Base-by-base conservation (phyloP, 768 basidiomycete genomes). In the Gautieria morchelliformis region DNA sequence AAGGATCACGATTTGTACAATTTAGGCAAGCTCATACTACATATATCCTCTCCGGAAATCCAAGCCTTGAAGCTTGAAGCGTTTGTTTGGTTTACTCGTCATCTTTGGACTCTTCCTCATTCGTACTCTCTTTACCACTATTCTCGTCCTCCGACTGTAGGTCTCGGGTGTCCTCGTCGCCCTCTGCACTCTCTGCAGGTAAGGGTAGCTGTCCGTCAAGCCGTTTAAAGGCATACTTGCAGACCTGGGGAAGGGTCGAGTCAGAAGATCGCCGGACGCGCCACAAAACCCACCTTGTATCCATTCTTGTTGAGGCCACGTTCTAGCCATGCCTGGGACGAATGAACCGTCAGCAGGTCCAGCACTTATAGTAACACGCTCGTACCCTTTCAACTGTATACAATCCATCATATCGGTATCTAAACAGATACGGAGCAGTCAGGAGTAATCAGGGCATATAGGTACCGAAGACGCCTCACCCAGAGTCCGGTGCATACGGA, bases 321-420 rank as follows among this genome's bases (percentile, higher is more conserved):
- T 61, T 86, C 89, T 68, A 78, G 78, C 88, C 87, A 91, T 4
- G 83, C 84, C 83, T 89, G 61, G 44, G 61, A 57, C 1, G 65
- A 61, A 58, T 32, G 15, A 20, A 12, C 19, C 6, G 51, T 9
- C 17, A 35, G 47, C 10, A 35, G 47, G 54, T 22, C 49, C 19
- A 24, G 56, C 30, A 52, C 63, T 7, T 17, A 54, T 22, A 3
- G 10, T 17, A 33, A 52, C 14, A 46, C 44, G 19, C 30, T 40
- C 15, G 4, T 10, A 61, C 88, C 74, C 83, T 83, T 69, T 86
- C 86, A 14, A 93, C 87, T 2, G 65, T 72, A 66, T 96, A 97
- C 11, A 97, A 74, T 1, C 93, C 93, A 63, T 95, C 93, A 65
- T 97, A 97, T 10, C 92, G 83, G 66, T 93, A 96, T 22, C 89